phyloP scores from a whole-genome alignment of 75 land plant genomes.

The Ceratopteris richardii region DNA sequence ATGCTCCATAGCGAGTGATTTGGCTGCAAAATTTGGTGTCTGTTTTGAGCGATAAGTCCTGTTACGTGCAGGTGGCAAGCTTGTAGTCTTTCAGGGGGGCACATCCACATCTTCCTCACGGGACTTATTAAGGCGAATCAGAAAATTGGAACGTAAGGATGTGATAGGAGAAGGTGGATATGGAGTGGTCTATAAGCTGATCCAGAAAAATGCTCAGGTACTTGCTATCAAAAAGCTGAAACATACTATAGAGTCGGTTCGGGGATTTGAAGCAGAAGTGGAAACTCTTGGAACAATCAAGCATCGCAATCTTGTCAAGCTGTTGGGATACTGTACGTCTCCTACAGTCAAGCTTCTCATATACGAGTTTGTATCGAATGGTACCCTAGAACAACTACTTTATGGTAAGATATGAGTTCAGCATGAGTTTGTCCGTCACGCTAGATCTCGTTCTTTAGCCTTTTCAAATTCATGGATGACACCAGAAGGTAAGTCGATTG shows the following conservation, averaged over 20 bases:
- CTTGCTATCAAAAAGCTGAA: slow-evolving; percentile 24
- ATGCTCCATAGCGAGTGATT: background rate
- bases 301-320: slow-evolving; percentile 21
- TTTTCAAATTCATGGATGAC: too few species aligned
- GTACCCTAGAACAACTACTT: slow-evolving; percentile 14
- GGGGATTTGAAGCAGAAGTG: slow-evolving; percentile 16
- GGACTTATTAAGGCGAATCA: slow-evolving; percentile 12
- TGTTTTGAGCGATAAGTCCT: background rate
- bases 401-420: slow-evolving; percentile 8
- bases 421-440: background rate
- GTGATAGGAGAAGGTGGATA: slow-evolving; percentile 21
- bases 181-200: slow-evolving; percentile 19
- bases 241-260: slow-evolving; percentile 14
- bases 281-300: slow-evolving; percentile 23
- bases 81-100: slow-evolving; percentile 21
- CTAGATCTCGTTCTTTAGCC: too few species aligned
- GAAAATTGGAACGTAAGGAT: slow-evolving; percentile 8
- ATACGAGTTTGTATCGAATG: slow-evolving; percentile 16
- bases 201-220: background rate
- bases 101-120: slow-evolving; percentile 8
- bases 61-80: slow-evolving; percentile 16
- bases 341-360: slow-evolving; percentile 17
- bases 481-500: background rate
- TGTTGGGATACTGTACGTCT: slow-evolving; percentile 18
- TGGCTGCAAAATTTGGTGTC: background rate